phyloP scores from a whole-genome alignment of 345 rosid genomes.

The Alliaria petiolata region DNA sequence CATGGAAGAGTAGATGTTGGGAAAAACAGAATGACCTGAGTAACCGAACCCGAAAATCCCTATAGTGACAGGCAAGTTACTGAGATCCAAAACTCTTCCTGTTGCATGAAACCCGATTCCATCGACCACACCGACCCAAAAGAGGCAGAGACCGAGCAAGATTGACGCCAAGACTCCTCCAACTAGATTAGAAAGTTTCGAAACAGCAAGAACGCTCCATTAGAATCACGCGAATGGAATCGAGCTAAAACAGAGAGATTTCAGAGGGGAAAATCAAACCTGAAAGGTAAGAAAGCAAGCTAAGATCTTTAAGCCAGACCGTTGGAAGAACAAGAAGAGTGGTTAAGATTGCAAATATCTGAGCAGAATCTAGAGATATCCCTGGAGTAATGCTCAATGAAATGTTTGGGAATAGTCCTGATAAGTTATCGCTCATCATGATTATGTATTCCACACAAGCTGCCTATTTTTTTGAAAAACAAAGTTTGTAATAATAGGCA shows the following conservation, averaged over 20 bases:
- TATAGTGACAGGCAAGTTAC: slow-evolving; percentile 56
- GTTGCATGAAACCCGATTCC: slow-evolving; percentile 58
- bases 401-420: slow-evolving; percentile 58
- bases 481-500: background rate
- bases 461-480: slow-evolving; percentile 43
- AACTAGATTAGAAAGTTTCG: slow-evolving; percentile 34
- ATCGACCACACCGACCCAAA: slow-evolving; percentile 70
- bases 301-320: slow-evolving; percentile 80
- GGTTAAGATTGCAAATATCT: slow-evolving; percentile 45
- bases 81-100: slow-evolving; percentile 48
- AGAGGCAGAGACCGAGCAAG: slow-evolving; percentile 57
- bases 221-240: background rate
- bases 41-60: slow-evolving; percentile 79
- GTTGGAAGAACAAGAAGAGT: slow-evolving; percentile 76
- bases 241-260: background rate
- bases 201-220: background rate
- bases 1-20: slow-evolving; percentile 80
- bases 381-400: slow-evolving; percentile 41
- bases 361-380: slow-evolving; percentile 42
- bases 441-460: slow-evolving; percentile 73
- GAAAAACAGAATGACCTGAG: slow-evolving; percentile 74
- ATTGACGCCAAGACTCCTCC: slow-evolving; percentile 79
- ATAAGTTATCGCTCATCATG: slow-evolving; percentile 82
- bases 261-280: slow-evolving; percentile 33
- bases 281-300: slow-evolving; percentile 74